Conservation (phyloP, 2,329 filamentous ascomycete species). For the Ceratocystis variospora region DNA sequence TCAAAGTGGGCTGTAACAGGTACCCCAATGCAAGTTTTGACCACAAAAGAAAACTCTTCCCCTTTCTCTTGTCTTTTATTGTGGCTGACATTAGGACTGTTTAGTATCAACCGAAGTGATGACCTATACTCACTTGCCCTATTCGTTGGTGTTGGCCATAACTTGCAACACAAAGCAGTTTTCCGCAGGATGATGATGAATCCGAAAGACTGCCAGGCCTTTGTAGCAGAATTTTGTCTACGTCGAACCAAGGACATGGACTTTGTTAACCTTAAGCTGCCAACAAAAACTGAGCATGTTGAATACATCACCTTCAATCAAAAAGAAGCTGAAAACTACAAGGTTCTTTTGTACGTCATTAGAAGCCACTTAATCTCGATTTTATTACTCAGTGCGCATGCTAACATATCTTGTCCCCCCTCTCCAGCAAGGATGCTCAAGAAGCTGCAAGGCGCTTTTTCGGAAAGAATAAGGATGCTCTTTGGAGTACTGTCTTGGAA, state of each 20-base stretch:
- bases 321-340: slow-evolving; percentile 65
- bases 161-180: slow-evolving; percentile 56
- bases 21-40: slow-evolving; percentile 51
- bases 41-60: no score
- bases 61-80: background rate
- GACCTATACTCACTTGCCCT: slow-evolving; percentile 70
- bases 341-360: slow-evolving; percentile 48
- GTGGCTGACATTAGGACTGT: slow-evolving; percentile 22
- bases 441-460: slow-evolving; percentile 27
- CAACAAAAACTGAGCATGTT: slow-evolving; percentile 62
- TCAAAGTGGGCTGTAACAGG: slow-evolving; percentile 70
- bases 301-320: slow-evolving; percentile 59
- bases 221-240: slow-evolving; percentile 71
- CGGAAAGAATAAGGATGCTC: slow-evolving; percentile 32
- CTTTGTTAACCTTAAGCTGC: slow-evolving; percentile 70
- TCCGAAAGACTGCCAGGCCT: slow-evolving; percentile 56
- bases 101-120: slow-evolving; percentile 60
- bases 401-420: background rate
- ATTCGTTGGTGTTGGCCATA: slow-evolving; percentile 63
- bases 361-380: background rate
- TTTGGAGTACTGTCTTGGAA: slow-evolving; percentile 48
- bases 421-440: slow-evolving; percentile 52
- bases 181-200: slow-evolving; percentile 55
- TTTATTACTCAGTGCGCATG: background rate
- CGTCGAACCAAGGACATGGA: slow-evolving; percentile 77